Evolutionary conservation across 78 protist genomes (phyloP), one percentile per base, ranked within the genome.

Genomic region (Dictyostelium firmibasis): DNA sequence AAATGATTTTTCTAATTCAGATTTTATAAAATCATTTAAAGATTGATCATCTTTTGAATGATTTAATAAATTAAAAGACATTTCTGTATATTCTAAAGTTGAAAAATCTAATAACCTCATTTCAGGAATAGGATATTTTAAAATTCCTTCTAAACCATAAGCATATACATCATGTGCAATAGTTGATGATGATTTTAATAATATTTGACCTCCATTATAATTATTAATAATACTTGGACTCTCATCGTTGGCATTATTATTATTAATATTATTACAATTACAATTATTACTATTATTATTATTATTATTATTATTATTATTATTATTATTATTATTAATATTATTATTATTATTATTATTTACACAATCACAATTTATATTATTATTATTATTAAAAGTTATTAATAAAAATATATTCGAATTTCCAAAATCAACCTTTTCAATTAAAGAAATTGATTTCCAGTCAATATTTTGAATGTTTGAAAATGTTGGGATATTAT

Each of bases 21-120:
- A 43, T 70, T 84, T 69, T 8, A 81, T 81, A 72, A 57, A 84
- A 10, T 36, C 16, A 27, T n/a, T 9, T 47, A 79, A 47, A 13
- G 13, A 5, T 43, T n/a, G 2, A 69, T 69, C 20, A 31, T 84
- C 38, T 11, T 43, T 11, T 3, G 82, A 70, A 25, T 13, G 8
- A 16, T 41, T 83, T 38, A 20, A 23, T 41, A 84, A 27, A 9
- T 8, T 16, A 13, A 36, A 70, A 27, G 91, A 84, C 91, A 84
- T 84, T 67, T 36, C 57, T 3, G 60, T 31, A 29, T 27, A 84
- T 29, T 84, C 91, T 5, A n/a, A 25, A 25, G 23, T 72, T 3
- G 91, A 84, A 31, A 27, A 84, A 23, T 84, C 82, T 25, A 84
- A 8, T 67, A 84, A 72, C 25, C 82, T 36, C 91, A 84, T 84